Evolutionary conservation across 495 filamentous ascomycete genomes (phyloP).

Genomic region (Pseudevernia furfuracea): DNA sequence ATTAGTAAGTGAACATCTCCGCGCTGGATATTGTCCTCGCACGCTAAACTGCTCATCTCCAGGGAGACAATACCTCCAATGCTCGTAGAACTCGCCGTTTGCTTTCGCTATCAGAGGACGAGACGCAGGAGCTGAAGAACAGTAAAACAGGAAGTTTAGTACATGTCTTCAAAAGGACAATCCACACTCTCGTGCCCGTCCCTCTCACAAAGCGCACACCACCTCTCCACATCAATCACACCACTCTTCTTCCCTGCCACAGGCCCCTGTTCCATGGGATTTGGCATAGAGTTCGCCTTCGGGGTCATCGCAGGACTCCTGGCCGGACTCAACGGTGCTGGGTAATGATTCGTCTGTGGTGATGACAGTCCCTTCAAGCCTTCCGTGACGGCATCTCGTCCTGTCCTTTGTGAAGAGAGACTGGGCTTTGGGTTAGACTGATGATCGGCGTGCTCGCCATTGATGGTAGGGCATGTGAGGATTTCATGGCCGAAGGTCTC

Average conservation of each 20-base stretch:
- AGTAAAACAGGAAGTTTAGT: background rate
- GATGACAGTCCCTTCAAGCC: constrained; percentile 36
- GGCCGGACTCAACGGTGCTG: constrained; percentile 35
- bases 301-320: constrained; percentile 20
- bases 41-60: background rate
- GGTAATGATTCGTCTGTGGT: constrained; percentile 22
- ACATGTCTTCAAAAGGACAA: constrained; percentile 77
- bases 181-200: constrained; percentile 95
- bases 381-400: constrained; percentile 42
- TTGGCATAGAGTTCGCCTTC: constrained; percentile 37
- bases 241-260: constrained; percentile 75
- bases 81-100: background rate
- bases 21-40: background rate
- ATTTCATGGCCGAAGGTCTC: constrained; percentile 92
- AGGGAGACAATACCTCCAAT: constrained; percentile 10
- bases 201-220: constrained; percentile 94
- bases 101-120: background rate
- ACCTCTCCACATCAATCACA: constrained; percentile 74
- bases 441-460: constrained; percentile 38
- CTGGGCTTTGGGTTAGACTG: constrained; percentile 18
- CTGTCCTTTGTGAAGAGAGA: constrained; percentile 28
- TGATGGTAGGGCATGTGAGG: constrained; percentile 84
- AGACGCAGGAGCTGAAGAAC: background rate
- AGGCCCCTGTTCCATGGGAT: constrained; percentile 60
- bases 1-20: background rate